These are phyloP conservation scores for Gremmenia infestans DNA, from an alignment of 2,329 filamentous ascomycete genomes.

Conservation along the genomic window DNA sequence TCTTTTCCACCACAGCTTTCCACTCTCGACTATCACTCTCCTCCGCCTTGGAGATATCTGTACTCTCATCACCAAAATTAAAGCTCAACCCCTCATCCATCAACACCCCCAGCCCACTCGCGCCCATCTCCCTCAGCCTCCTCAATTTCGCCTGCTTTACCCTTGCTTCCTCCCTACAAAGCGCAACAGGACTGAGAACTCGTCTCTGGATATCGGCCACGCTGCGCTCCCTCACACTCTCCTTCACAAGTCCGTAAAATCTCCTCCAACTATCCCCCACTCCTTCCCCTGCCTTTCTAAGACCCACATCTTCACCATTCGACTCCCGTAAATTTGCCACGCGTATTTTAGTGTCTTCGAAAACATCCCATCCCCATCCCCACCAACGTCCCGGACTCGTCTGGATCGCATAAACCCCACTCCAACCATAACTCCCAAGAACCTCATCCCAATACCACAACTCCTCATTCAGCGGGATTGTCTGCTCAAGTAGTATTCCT, in stretches of 20 bases:
- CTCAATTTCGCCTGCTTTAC: constrained; percentile 68
- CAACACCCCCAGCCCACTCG: constrained; percentile 80
- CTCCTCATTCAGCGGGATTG: constrained; percentile 76
- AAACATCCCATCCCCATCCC: constrained; percentile 67
- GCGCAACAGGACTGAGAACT: constrained; percentile 72
- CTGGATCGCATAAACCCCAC: constrained; percentile 79
- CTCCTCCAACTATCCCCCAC: constrained; percentile 52
- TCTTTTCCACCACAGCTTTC: constrained; percentile 74
- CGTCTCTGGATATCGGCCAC: constrained; percentile 65
- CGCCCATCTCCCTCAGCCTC: constrained; percentile 71
- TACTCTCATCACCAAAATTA: constrained; percentile 53
- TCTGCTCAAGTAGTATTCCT: constrained; percentile 73
- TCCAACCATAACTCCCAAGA: constrained; percentile 70
- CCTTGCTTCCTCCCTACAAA: constrained; percentile 69
- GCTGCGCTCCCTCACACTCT: constrained; percentile 68
- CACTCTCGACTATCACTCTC: constrained; percentile 44
- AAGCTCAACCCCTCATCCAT: constrained; percentile 80
- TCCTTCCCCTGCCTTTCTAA: constrained; percentile 27
- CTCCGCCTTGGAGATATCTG: constrained; percentile 41
- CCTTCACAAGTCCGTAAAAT: constrained; percentile 77
- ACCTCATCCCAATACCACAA: constrained; percentile 96
- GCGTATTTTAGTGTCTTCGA: constrained; percentile 43
- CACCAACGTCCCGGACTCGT: constrained; percentile 74
- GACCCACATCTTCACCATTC: constrained; percentile 20
- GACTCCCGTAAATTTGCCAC: constrained; percentile 24